Evolutionary conservation across 192 early-diverging fungal species (phyloP), one percentile per base, ranked within the genome.

Genomic region (Coemansia sp.): DNA sequence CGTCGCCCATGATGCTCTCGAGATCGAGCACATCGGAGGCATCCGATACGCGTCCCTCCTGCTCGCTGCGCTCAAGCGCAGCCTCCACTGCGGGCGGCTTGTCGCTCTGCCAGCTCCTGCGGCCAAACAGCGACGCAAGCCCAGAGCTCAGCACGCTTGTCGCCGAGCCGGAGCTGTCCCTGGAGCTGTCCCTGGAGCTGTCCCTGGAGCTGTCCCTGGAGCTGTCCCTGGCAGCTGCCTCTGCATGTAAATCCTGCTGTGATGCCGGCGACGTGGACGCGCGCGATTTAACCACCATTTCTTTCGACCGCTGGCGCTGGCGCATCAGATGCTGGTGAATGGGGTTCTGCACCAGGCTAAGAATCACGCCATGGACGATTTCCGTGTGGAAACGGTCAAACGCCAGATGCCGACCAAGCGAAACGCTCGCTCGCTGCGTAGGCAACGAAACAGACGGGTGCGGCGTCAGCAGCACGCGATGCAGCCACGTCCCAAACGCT

Each of bases 351-450:
- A 74, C 75, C 38, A 85, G 78, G 15, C 75, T 71, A 8, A 85
- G 72, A 7, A 85, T 57, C 7, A 80, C 78, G 65, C 75, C 75
- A 32, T 85, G 83, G 5, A 85, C 78, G 3, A 85, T 80, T n/a
- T 78, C 73, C 17, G 83, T 85, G 65, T 85, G 83, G 70, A 62
- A 85, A 32, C 39, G 37, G 0, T 75, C 78, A 38, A 85, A 85
- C 12, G 35, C 28, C 64, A 85, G 74, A 53, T 57, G 66, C 51
- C 59, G 61, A 2, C 83, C 78, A 12, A 85, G 70, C 41, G 41
- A 55, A 4, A 85, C 78, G 2, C 68, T 59, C 20, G 83, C 78
- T 0, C 69, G 68, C 75, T 85, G 83, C 67, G 75, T 70, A n/a
- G 74, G 75, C 45, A 74, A 58, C 51, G 78, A 76, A 36, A 85